A percentile compares a stretch with the other conserved stretches of the same genome.
Evolutionary conservation across 768 basidiomycete genomes (phyloP).

Genomic region (Scleroderma bovista): DNA sequence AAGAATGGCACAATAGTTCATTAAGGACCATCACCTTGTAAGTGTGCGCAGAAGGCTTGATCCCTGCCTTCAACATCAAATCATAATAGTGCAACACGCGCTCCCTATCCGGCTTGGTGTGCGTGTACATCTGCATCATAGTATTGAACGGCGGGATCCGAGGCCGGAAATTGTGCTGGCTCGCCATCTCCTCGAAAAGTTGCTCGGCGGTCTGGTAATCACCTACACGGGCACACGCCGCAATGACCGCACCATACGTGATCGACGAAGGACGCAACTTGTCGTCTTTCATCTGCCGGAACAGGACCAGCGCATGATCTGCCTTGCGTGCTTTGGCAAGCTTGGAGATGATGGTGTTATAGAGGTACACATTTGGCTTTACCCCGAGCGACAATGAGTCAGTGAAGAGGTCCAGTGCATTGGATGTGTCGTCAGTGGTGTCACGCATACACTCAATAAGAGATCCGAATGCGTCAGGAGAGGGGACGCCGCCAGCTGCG

Average conservation of each 20-base stretch:
- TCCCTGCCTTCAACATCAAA: conserved; percentile 50
- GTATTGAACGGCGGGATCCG: conserved; percentile 95
- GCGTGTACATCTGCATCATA: conserved; percentile 96
- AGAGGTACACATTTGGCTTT: conserved; percentile 78
- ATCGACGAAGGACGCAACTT: conserved; percentile 67
- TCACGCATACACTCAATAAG: conserved; percentile 85
- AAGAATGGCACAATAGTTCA: neutral
- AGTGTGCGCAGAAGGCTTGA: conserved; percentile 82
- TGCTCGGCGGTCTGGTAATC: conserved; percentile 76
- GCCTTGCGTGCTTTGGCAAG: conserved; percentile 92
- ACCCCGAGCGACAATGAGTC: conserved; percentile 72
- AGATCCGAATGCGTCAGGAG: conserved; percentile 88
- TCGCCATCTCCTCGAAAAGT: conserved; percentile 82
- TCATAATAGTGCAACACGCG: conserved; percentile 73
- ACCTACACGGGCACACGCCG: conserved; percentile 90
- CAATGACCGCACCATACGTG: conserved; percentile 92
- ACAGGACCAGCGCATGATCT: conserved; percentile 81
- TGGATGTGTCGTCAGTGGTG: conserved; percentile 91
- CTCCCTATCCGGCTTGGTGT: conserved; percentile 81
- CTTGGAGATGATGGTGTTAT: conserved; percentile 97
- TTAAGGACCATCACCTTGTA: conserved; percentile 64
- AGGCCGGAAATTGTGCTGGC: conserved; percentile 69
- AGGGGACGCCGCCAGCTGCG: conserved; percentile 69
- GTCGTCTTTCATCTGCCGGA: conserved; percentile 75
- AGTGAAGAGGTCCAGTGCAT: conserved; percentile 78